phyloP scores from a whole-genome alignment of 2,329 filamentous ascomycete genomes.

The Alternaria triticina region DNA sequence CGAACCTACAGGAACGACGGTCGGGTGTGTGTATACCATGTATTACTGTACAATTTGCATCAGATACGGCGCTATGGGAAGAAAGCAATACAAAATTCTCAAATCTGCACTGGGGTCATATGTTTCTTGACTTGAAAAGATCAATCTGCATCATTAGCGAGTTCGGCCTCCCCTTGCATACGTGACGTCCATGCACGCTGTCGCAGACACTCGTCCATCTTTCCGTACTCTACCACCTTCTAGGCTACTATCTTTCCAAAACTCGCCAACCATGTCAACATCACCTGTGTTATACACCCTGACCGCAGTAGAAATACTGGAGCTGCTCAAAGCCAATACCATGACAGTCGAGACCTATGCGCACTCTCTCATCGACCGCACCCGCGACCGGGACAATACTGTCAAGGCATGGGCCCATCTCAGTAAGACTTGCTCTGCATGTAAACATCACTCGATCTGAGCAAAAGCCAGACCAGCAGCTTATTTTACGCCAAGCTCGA shows the following conservation, averaged over 20 bases:
- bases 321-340: not conserved
- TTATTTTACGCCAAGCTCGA: not conserved
- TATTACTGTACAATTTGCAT: constrained; percentile 31
- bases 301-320: not conserved
- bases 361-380: not conserved
- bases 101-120: not conserved
- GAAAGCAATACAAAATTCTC: not conserved
- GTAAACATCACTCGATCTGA: not conserved
- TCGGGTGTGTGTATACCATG: constrained; percentile 30
- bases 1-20: not conserved
- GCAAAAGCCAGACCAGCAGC: not conserved
- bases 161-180: not conserved
- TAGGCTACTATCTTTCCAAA: not conserved
- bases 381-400: not conserved
- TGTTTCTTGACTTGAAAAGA: not conserved
- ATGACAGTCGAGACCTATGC: not conserved
- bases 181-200: not conserved
- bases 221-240: not conserved
- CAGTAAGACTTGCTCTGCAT: not conserved
- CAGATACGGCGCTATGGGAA: constrained; percentile 14
- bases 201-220: not conserved
- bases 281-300: not conserved
- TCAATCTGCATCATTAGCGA: not conserved
- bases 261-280: not conserved
- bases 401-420: not conserved